Base-by-base conservation (phyloP, 768 basidiomycete species). In the Dendrothele bispora region DNA sequence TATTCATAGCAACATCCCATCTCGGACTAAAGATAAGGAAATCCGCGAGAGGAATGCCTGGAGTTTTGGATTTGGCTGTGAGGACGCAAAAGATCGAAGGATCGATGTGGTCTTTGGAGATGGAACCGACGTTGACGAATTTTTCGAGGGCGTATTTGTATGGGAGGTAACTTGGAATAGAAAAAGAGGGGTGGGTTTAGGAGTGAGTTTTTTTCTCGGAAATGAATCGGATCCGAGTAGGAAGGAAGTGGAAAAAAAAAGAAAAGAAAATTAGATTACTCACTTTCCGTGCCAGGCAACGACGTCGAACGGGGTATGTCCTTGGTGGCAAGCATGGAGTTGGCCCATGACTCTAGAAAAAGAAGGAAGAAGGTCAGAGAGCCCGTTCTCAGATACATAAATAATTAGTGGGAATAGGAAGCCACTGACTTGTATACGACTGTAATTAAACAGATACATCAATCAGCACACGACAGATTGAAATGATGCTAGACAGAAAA, bases 221-320 rank as follows among this genome's bases (percentile, higher is more conserved):
- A 21, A 10, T 7, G n/a, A n/a, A n/a, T n/a, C n/a, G n/a, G 22
- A 21, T 25, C 5, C 22, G 30, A 32, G 30, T 10, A 10, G 10
- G 10, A n/a, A n/a, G 30, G 6, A 5, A 27, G 17, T 26, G 20
- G 26, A 39, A 7, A 20, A 10, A 22, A 38, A n/a, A 14, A 44
- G 10, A 21, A 18, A 14, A 6, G 25, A 39, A 24, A 17, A 22
- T 28, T 26, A 3, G 25, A 24, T 22, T 11, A 65, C 78, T 43
- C 59, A 82, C 81, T 82, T 84, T 62, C 82, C 82, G 41, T 80
- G 77, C 83, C 82, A 85, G 1, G 83, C 83, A 22, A 86, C 84
- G 32, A 86, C 83, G 57, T 86, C 84, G 61, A 86, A 86, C 0
- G 84, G 84, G 1, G 84, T 83, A 61, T 84, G 80, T 36, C 80